These are phyloP conservation scores for Dipteronia dyeriana DNA, from an alignment of 345 rosid genomes.

Conservation along the genomic window DNA sequence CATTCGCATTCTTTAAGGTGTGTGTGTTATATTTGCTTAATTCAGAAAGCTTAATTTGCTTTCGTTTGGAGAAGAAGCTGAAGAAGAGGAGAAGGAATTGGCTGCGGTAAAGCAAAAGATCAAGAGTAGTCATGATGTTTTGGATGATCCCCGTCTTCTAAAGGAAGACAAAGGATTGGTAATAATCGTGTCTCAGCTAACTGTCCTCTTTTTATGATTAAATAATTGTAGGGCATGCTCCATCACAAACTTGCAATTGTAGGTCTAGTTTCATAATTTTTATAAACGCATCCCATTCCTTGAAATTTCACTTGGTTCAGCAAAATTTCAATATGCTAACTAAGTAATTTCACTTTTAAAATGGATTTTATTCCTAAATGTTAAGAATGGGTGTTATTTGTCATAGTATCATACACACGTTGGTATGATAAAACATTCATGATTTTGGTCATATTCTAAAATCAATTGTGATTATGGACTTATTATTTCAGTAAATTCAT, in stretches of 20 bases:
- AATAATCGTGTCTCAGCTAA: conserved; percentile 20
- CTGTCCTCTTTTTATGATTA: neutral
- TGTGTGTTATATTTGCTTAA: conserved; percentile 28
- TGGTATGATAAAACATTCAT: neutral
- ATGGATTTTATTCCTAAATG: neutral
- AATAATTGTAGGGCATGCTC: neutral
- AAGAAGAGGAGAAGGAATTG: conserved; percentile 90
- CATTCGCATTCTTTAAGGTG: conserved; percentile 20
- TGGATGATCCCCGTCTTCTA: conserved; percentile 90
- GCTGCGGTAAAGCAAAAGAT: conserved; percentile 73
- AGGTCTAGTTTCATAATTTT: neutral
- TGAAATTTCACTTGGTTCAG: neutral
- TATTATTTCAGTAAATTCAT: conserved; percentile 10
- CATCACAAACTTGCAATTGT: neutral
- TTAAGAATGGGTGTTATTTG: neutral
- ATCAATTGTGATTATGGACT: neutral
- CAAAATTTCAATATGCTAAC: neutral
- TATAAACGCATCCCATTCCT: neutral
- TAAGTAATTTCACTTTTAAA: neutral
- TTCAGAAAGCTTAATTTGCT: conserved; percentile 87
- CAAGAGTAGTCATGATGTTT: conserved; percentile 94
- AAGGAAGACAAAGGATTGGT: conserved; percentile 68
- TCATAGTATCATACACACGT: neutral
- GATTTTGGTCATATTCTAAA: neutral
- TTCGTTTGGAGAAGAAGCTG: conserved; percentile 98